Conservation (phyloP, 2,329 filamentous ascomycete species). For the Falciphora oryzae region DNA sequence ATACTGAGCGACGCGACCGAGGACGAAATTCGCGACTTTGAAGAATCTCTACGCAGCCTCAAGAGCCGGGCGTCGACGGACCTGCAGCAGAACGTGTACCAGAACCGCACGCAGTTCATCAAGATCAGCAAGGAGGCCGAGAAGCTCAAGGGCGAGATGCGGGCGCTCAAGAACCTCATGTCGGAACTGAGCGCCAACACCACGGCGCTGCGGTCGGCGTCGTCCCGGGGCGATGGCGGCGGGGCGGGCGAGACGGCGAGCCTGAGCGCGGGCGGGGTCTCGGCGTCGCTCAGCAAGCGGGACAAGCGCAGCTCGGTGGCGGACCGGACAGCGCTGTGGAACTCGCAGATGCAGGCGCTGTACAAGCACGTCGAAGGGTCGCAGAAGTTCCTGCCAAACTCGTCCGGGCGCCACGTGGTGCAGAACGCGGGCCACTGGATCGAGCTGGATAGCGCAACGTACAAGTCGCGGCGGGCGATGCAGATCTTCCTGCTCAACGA, state of each 20-base stretch:
- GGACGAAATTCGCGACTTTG: conserved; percentile 78
- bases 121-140: conserved; percentile 99
- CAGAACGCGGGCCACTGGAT: conserved; percentile 93
- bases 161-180: conserved; percentile 83
- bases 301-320: conserved; percentile 88
- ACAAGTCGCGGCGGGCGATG: conserved; percentile 85
- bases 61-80: conserved; percentile 76
- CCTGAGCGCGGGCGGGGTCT: conserved; percentile 42
- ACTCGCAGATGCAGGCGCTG: conserved; percentile 69
- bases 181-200: conserved; percentile 81
- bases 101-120: conserved; percentile 97
- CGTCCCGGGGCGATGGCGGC: conserved; percentile 30
- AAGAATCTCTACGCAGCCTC: conserved; percentile 67
- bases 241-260: conserved; percentile 34
- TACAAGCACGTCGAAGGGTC: conserved; percentile 98
- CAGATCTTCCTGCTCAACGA: conserved; percentile 93
- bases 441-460: conserved; percentile 93
- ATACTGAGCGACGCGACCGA: conserved; percentile 81
- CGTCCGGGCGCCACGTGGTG: conserved; percentile 86
- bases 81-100: conserved; percentile 90
- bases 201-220: conserved; percentile 56
- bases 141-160: conserved; percentile 95
- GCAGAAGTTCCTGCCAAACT: conserved; percentile 90
- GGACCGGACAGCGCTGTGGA: conserved; percentile 61
- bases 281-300: conserved; percentile 54